Evolutionary conservation across 2,329 filamentous ascomycete species (phyloP).

Genomic region (Ophiobolus disseminans): DNA sequence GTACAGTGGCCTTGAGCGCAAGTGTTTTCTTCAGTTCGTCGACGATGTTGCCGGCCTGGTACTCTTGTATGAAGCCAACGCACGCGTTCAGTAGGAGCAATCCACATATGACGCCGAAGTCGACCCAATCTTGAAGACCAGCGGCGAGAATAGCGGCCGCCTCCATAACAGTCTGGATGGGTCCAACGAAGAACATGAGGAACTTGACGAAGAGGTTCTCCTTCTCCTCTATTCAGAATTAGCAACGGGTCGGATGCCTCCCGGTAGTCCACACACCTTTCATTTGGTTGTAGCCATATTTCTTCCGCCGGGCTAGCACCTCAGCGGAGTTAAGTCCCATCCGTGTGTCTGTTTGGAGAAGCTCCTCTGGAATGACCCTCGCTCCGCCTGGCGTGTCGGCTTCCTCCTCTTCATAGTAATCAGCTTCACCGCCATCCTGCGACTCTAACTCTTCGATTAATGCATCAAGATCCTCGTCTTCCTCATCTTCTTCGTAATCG

Average conservation of each 20-base stretch:
- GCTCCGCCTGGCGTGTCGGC: constrained; percentile 60
- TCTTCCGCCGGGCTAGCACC: constrained; percentile 68
- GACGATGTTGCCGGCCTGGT: constrained; percentile 87
- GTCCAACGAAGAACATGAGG: constrained; percentile 80
- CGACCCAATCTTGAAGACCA: constrained; percentile 87
- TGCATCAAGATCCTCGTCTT: constrained; percentile 83
- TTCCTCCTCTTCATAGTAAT: constrained; percentile 70
- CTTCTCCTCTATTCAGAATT: constrained; percentile 69
- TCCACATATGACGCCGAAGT: constrained; percentile 89
- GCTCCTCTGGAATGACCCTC: constrained; percentile 72
- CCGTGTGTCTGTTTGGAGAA: constrained; percentile 77
- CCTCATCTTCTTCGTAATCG: constrained; percentile 58
- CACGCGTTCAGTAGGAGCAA: constrained; percentile 82
- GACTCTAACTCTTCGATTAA: constrained; percentile 88
- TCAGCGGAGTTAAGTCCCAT: constrained; percentile 76
- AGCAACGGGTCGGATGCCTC: constrained; percentile 6
- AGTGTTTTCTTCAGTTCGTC: constrained; percentile 91
- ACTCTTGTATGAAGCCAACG: constrained; percentile 90
- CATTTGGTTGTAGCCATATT: constrained; percentile 87
- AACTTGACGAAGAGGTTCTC: constrained; percentile 87
- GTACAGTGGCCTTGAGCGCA: constrained; percentile 84
- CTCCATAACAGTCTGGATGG: constrained; percentile 95
- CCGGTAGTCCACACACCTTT: constrained; percentile 54
- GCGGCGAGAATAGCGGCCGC: constrained; percentile 79
- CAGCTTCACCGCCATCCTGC: constrained; percentile 72